Evolutionary conservation across 1,139 yeast species (phyloP), one percentile per base, ranked within the genome.

Genomic region (Hemisphaericaspora xylanilytica): DNA sequence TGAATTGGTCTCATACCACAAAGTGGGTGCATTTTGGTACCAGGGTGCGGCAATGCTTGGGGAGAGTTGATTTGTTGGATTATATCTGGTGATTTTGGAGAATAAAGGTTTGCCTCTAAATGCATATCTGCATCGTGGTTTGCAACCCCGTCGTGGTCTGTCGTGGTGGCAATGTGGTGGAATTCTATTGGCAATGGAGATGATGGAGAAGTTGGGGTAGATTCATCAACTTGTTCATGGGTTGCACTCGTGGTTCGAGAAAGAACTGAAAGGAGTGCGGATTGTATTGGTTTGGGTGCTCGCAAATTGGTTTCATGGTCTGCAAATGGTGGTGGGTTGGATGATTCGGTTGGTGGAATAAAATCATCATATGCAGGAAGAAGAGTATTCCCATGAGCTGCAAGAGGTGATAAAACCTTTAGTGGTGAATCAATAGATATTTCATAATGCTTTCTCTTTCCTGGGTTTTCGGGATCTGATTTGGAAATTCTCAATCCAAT

Each of bases 361-460:
- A 52, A 50, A 33, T 65, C 67, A 31, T 62, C 72, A 50, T 78
- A 78, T 1, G 80, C 78, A 1, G 83, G 87, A 38, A 84, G 62
- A 29, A 83, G 58, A 0, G 90, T 83, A 50, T 84, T 83, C 11
- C 85, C 85, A 56, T 83, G 90, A 2, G 87, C 84, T 38, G 89
- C 85, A 31, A 69, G 53, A 13, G 73, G 69, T 20, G 85, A 80
- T 36, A 87, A 66, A 5, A 88, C 67, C 51, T 86, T 95, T 45
- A 89, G 80, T 6, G 97, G 97, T 8, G 95, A 85, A 58, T 92
- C 97, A 46, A 90, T 87, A 46, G 87, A 81, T 34, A 92, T 84
- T 62, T 92, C 97, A 55, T 85, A 92, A 58, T 88, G 96, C 57
- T 89, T 90, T 28, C 94, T 63, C 62, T 75, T 83, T 34, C 67